These are phyloP conservation scores for Meyerozyma sp. DNA, from an alignment of 1,139 yeast genomes.

Conservation along the genomic window DNA sequence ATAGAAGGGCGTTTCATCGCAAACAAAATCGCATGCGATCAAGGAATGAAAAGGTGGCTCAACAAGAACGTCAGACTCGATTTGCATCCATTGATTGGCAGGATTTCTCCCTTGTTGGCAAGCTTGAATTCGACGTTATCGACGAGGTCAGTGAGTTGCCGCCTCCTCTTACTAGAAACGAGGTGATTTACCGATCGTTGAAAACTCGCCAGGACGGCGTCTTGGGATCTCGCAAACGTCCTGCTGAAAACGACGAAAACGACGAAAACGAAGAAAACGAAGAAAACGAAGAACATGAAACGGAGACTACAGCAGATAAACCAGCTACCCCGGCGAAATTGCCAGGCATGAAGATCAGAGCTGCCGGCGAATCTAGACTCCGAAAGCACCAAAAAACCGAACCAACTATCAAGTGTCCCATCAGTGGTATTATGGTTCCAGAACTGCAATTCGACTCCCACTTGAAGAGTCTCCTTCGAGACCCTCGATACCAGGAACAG, in stretches of 20 bases:
- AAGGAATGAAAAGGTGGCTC: constrained; percentile 21
- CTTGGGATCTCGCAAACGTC: constrained; percentile 1
- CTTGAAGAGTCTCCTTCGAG: constrained; percentile 64
- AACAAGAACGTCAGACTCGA: constrained; percentile 37
- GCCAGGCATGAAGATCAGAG: constrained; percentile 56
- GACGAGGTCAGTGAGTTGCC: constrained; percentile 62
- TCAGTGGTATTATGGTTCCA: constrained; percentile 65
- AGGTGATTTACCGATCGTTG: constrained; percentile 58
- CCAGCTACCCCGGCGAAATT: neutral
- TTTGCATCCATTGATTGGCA: constrained; percentile 88
- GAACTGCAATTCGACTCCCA: constrained; percentile 73
- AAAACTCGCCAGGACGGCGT: constrained; percentile 1
- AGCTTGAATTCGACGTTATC: constrained; percentile 59
- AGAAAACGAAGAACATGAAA: too few relatives aligned
- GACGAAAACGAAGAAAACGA: neutral
- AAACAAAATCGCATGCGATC: constrained; percentile 24
- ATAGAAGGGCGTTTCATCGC: constrained; percentile 53
- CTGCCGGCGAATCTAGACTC: constrained; percentile 65
- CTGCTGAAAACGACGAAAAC: constrained; percentile 4
- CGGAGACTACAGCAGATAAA: constrained; percentile 3
- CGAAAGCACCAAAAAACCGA: constrained; percentile 29
- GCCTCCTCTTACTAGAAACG: constrained; percentile 54
- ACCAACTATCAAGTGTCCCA: constrained; percentile 57
- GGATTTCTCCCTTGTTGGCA: constrained; percentile 67
- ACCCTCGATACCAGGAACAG: constrained; percentile 74